Evolutionary conservation across 2,329 filamentous ascomycete species (phyloP), one percentile per base, ranked within the genome.

Genomic region (Clathrospora elynae): DNA sequence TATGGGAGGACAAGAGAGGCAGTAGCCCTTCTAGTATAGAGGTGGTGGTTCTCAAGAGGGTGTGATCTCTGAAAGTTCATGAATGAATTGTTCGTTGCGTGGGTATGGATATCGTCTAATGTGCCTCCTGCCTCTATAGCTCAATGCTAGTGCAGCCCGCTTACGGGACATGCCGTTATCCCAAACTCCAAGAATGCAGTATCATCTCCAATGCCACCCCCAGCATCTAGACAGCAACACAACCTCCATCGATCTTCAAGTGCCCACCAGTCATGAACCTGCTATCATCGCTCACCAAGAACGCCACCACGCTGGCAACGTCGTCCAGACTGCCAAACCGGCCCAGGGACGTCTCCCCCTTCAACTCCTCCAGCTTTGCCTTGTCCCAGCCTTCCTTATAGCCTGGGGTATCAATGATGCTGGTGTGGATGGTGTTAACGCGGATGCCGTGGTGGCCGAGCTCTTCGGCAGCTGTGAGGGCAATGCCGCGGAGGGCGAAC

Each of bases 381-480:
- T 56, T 43, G n/a, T 42, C 61, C 68, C 68, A 71, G 3, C 67
- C 49, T 22, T 65, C 56, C 23, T 61, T 57, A 39, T 67, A 71
- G 40, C 68, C 64, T 5, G 67, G 64, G 2, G 64, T 63, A 24
- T 70, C 62, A 16, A 73, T 64, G 26, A 68, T 69, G 32, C 67
- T 68, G 4, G 69, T 71, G 46, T 72, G 70, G 11, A 73, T 67
- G 2, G 69, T 72, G 51, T 72, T 73, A 39, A 72, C 70, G 18
- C 70, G 66, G 44, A 72, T 71, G 28, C 64, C 64, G 35, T 62
- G 54, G 20, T 64, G 64, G 6, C 69, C 70, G 3, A 73, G 55
- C 43, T 72, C 70, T 12, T 61, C 59, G 6, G 70, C 69, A 17
- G 70, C 70, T 5, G 69, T 69, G 5, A 67, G 55, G 18, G 67